A percentile compares a stretch with the other conserved stretches of the same genome.
Evolutionary conservation across 176 grass and related monocot species (phyloP).

Genomic region (Triticum monococcum): DNA sequence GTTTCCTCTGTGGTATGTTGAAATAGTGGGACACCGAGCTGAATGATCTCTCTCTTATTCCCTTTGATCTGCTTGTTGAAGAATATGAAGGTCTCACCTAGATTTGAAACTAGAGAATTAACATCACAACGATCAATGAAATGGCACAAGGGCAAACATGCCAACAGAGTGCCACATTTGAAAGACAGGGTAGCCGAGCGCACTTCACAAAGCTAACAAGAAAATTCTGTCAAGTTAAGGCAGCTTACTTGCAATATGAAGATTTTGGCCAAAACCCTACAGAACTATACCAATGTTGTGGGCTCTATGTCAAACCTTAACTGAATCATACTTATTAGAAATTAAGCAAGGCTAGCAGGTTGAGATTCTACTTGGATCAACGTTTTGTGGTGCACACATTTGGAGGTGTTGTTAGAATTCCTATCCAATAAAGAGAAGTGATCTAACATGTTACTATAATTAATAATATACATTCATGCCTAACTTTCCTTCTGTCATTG

Average conservation of each 20-base stretch:
- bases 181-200: neutral
- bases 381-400: slow-evolving; percentile 30
- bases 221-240: slow-evolving; percentile 7
- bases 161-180: neutral
- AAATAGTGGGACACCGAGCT: slow-evolving; percentile 87
- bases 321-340: neutral
- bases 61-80: slow-evolving; percentile 99
- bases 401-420: slow-evolving; percentile 26
- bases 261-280: slow-evolving; percentile 15
- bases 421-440: slow-evolving; percentile 40
- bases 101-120: slow-evolving; percentile 37
- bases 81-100: slow-evolving; percentile 97
- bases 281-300: neutral
- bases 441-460: slow-evolving; percentile 30
- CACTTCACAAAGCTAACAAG: neutral
- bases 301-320: slow-evolving; percentile 24
- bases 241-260: slow-evolving; percentile 30
- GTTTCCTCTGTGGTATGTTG: slow-evolving; percentile 88
- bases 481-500: slow-evolving; percentile 5
- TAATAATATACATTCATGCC: slow-evolving; percentile 29
- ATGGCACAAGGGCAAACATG: neutral
- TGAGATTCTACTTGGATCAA: slow-evolving; percentile 33
- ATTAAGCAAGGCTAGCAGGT: slow-evolving; percentile 19
- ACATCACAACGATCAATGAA: neutral
- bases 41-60: slow-evolving; percentile 98